Evolutionary conservation across 345 rosid genomes (phyloP), one percentile per base, ranked within the genome.

Genomic region (Iberis pinnata): DNA sequence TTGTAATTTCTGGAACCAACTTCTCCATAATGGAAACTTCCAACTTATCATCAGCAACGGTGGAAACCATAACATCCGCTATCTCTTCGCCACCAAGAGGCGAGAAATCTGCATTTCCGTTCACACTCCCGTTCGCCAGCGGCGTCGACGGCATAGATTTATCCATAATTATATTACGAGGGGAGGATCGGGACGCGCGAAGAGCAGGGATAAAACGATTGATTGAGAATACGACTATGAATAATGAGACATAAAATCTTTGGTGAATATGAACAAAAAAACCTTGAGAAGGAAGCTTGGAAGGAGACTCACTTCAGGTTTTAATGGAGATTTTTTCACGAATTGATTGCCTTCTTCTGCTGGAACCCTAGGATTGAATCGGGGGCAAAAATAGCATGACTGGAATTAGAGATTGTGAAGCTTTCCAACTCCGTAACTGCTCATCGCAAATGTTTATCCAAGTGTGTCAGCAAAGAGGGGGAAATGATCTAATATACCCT

Each of bases 11-110:
- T 38, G 99, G 95, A 36, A 88, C 99, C 63, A 93, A 71, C 75
- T 93, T 95, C 77, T 93, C 97, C 97, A 86, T 93, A 95, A 93
- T 93, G 11, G 99, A 88, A 1, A 90, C 90, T 12, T 74, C 78
- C 32, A 76, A 76, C 48, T 76, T 73, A 74, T 84, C 93, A 58
- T 56, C 78, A 29, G 5, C 67, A 5, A 56, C 68, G 37, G 63
- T 43, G 15, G 69, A 47, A 16, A 43, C 75, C 57, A 56, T 73
- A 61, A 63, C 68, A 44, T 58, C 72, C 9, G 65, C n/a, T n/a
- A n/a, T 43, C 29, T 50, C 58, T 42, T 71, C 69, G 63, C 57
- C 68, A 1, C 58, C 18, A n/a, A n/a, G n/a, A n/a, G n/a, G n/a
- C n/a, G n/a, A n/a, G 7, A 65, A 64, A 45, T 49, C 63, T 8